Evolutionary conservation across 805 yeast genomes (phyloP), one percentile per base, ranked within the genome.

Genomic region (Phaffomyces opuntiae): DNA sequence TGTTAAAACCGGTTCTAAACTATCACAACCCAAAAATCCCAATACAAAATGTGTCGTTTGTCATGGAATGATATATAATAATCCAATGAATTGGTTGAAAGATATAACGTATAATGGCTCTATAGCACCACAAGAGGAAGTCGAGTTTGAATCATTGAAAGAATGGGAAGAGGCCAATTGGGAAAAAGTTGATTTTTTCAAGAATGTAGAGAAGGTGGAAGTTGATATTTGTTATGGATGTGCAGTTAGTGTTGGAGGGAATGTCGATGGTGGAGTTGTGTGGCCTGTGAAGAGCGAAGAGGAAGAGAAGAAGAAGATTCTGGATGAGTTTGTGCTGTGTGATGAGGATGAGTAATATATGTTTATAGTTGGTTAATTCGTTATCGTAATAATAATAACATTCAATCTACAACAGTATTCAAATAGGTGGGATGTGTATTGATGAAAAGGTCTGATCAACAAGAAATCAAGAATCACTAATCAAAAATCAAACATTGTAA

Each of bases 1-100:
- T 19, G 89, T 89, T 13, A 82, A 87, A 53, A 89, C 96, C 0
- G 96, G 93, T 6, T 81, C 81, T 40, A 89, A 91, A 60, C 65
- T 90, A 39, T 74, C 72, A 2, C 70, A 70, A 8, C 87, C 86
- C 0, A 59, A 46, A 29, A 49, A 48, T 5, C 55, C 46, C 11
- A 49, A 56, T 1, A 53, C 52, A 7, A 43, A 40, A 7, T 87
- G 96, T 62, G 64, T 63, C 13, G 52, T 87, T 1, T 87, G 96
- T 57, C 71, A 73, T 1, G 68, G 63, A 5, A 67, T 64, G 2
- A 73, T 84, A 12, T 78, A 75, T 48, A 71, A 70, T 32, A 73
- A 78, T 49, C 84, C 93, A 3, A 68, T 74, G 45, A 60, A 64
- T 13, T 87, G 96, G 96, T 64, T 87, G 26, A 67, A 70, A 40